Evolutionary conservation across 257 asterid species (phyloP), one percentile per base, ranked within the genome.

Genomic region (Solanum chilense): DNA sequence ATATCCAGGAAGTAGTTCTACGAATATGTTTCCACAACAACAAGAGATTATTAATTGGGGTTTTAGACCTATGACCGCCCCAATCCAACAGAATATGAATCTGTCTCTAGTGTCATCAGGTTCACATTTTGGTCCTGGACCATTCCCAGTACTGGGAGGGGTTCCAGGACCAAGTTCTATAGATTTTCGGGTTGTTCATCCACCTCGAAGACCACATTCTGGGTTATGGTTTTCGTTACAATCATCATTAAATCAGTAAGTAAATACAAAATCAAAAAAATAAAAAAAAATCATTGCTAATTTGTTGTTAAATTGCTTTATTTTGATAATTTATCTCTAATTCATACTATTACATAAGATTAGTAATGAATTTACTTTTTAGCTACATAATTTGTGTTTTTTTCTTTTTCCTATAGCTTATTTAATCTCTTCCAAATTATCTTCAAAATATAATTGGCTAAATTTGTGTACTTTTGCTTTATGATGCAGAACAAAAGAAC

Each of bases 191-290:
- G 96, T 96, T 41, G 84, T 94, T 83, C 96, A 90, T 37, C 95
- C 99, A 15, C 99, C 98, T 16, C 90, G 94, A 68, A 90, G 98
- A 71, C 97, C 96, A 85, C 95, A 92, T 93, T 93, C 98, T 20
- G 99, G 99, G 42, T 12, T 97, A 37, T 97, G 99, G 99, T 95
- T 97, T 85, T 90, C 91, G 91, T 93, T 97, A 2, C 98, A 92
- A 88, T 94, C 99, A 18, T 92, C 96, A 12, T 92, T 84, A 76
- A 92, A 90, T 88, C 98, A 95, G 99, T 97, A 90, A 94, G 98
- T 91, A 64, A 4, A 29, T 29, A 68, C 5, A 75, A 12, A 14
- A 5, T 13, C 2, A 27, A 49, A 52, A 52, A 1, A n/a, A n/a
- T n/a, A n/a, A n/a, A 29, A 2, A 52, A 49, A 14, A 16, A 52